phyloP scores from a whole-genome alignment of 108 stramenopile genomes.

The Stephanodiscus triporus region DNA sequence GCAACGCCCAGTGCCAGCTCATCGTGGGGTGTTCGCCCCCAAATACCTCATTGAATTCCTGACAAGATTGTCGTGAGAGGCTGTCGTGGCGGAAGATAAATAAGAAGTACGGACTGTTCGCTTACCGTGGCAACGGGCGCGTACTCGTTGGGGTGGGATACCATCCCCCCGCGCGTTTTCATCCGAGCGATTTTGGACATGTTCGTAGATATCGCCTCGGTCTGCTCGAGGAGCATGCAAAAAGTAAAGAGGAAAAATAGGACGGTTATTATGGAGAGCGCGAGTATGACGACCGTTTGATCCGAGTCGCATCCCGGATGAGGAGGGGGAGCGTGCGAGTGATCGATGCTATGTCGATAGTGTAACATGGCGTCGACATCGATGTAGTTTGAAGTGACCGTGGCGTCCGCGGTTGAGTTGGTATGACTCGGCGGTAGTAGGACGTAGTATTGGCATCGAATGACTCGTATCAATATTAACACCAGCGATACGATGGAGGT shows the following conservation, averaged over 20 bases:
- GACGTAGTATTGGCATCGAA: constrained; percentile 55
- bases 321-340: constrained; percentile 9
- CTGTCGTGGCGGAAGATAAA: background rate
- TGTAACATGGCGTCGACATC: background rate
- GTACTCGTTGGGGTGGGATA: constrained; percentile 55
- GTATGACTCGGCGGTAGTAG: background rate
- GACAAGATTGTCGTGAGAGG: background rate
- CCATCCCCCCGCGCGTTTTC: constrained; percentile 79
- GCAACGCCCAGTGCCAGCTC: constrained; percentile 82
- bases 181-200: constrained; percentile 92
- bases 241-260: constrained; percentile 95
- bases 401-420: constrained; percentile 19
- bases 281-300: constrained; percentile 18
- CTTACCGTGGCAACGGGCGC: constrained; percentile 58
- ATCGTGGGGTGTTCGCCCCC: constrained; percentile 75
- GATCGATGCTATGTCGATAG: constrained; percentile 4
- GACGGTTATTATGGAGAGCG: constrained; percentile 55
- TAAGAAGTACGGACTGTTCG: background rate
- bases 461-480: constrained; percentile 61
- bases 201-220: constrained; percentile 86
- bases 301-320: constrained; percentile 36
- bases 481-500: constrained; percentile 75
- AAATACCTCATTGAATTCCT: constrained; percentile 93
- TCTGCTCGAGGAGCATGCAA: constrained; percentile 95
- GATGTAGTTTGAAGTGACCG: background rate